Conservation (phyloP, 257 asterid species). For the Cinchona pubescens region DNA sequence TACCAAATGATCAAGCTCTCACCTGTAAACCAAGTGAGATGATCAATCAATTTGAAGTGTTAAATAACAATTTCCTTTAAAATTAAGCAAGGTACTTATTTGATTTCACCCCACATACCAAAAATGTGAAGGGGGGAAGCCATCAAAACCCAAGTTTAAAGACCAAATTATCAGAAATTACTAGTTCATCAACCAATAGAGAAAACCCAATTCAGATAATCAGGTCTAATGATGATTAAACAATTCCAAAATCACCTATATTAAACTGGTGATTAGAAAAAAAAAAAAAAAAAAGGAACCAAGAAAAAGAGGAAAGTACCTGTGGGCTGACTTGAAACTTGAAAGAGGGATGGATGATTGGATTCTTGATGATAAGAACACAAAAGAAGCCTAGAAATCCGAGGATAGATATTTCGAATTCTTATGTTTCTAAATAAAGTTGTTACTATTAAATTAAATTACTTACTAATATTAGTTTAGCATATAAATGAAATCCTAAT, state of each 20-base stretch:
- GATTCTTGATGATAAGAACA: slow-evolving; percentile 22
- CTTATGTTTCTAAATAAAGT: background rate
- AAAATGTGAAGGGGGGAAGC: background rate
- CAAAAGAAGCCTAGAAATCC: slow-evolving; percentile 41
- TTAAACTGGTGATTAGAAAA: background rate
- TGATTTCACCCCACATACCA: background rate
- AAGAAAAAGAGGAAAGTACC: slow-evolving; percentile 19
- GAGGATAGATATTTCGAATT: slow-evolving; percentile 33
- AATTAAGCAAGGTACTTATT: slow-evolving; percentile 7
- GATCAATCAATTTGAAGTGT: background rate
- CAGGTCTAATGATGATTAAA: background rate
- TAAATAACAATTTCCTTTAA: background rate
- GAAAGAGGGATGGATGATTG: slow-evolving; percentile 7
- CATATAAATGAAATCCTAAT: too few species aligned
- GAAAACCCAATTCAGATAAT: slow-evolving; percentile 12
- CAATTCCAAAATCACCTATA: background rate
- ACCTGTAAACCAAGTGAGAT: background rate
- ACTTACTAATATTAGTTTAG: background rate
- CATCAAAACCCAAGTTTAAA: background rate
- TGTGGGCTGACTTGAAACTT: too few species aligned
- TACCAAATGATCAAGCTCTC: slow-evolving; percentile 4
- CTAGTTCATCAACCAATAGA: slow-evolving; percentile 14
- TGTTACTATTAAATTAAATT: too few species aligned
- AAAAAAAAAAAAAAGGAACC: background rate
- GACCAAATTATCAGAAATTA: slow-evolving; percentile 2